Evolutionary conservation across 129 eudicot genomes (phyloP), one percentile per base, ranked within the genome.

Genomic region (Flaveria sonorensis): DNA sequence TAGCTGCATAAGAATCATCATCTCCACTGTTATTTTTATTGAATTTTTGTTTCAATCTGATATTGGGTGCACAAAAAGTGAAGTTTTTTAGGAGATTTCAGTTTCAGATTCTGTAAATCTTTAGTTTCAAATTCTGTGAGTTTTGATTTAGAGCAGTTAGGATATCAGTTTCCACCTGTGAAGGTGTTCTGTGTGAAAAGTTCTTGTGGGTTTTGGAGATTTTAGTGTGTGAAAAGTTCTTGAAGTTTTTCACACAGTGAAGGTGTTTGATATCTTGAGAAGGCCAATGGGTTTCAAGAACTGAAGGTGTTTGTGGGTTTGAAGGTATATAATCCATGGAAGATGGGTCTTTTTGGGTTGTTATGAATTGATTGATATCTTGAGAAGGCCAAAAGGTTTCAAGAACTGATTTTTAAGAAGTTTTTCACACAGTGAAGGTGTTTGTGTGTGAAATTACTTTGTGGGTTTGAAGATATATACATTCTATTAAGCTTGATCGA

Each of bases 181-280:
- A 65, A 52, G 75, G 50, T 77, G 77, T 77, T 63, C 21, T 72
- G 56, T 67, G 71, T 67, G 73, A 48, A 81, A 57, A 59, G 78
- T 53, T 14, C 2, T 77, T 68, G 71, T 77, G 71, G 83, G 70
- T 60, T 60, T 81, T 64, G 59, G 66, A 62, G 50, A 47, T 42
- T 62, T 26, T 47, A 64, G 64, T 75, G 21, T 30, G 79, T 62
- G 16, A 30, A 30, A 30, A 30, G 30, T 24, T 60, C 46, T 24
- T 24, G 13, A 45, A 61, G 21, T 20, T 77, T 55, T 20, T 28
- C 57, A 48, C 68, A 26, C 69, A 26, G 56, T 84, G 57, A 68
- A 62, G 76, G 65, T 76, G 81, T 72, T 65, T 62, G 50, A n/a
- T n/a, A n/a, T n/a, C n/a, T n/a, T n/a, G n/a, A n/a, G n/a, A n/a